A percentile compares a stretch with the other conserved stretches of the same genome.
These are phyloP conservation scores for Penicillium digitatum DNA, from an alignment of 2,329 filamentous ascomycete genomes.

Conservation along the genomic window DNA sequence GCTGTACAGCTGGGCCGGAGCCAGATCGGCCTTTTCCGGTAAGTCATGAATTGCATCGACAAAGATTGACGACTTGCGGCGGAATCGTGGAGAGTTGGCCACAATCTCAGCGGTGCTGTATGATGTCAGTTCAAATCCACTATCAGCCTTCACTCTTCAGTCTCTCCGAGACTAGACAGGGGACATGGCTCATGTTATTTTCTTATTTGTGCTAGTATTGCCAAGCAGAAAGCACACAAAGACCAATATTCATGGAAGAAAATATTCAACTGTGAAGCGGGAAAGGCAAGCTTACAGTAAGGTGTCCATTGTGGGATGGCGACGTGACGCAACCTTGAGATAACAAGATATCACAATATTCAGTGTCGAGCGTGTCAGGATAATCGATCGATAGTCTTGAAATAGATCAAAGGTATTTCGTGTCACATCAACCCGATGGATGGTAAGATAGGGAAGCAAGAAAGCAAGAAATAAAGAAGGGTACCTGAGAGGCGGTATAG, in stretches of 20 bases:
- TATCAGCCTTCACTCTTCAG: not conserved
- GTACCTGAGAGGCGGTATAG: conserved; percentile 16
- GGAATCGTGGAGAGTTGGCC: conserved; percentile 82
- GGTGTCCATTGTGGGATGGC: conserved; percentile 44
- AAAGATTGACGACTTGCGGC: conserved; percentile 90
- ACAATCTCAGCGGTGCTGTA: conserved; percentile 82
- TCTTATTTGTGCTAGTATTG: not conserved
- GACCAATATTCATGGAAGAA: not conserved
- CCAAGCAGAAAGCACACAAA: not conserved
- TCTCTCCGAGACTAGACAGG: not conserved
- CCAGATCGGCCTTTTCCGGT: conserved; percentile 75
- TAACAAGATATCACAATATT: not conserved
- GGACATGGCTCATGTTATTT: not conserved
- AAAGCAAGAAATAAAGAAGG: not conserved
- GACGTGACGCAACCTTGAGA: not conserved
- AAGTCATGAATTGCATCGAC: conserved; percentile 97
- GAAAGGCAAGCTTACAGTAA: conserved; percentile 40
- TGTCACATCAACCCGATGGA: not conserved
- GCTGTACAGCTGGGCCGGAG: conserved; percentile 94
- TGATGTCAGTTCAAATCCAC: conserved; percentile 25
- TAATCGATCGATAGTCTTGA: not conserved
- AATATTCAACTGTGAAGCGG: not conserved
- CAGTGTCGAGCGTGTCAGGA: not conserved
- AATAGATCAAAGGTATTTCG: not conserved
- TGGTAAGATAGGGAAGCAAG: not conserved